Evolutionary conservation across 352 stramenopile species (phyloP), one percentile per base, ranked within the genome.

Genomic region (Peronospora farinosa): DNA sequence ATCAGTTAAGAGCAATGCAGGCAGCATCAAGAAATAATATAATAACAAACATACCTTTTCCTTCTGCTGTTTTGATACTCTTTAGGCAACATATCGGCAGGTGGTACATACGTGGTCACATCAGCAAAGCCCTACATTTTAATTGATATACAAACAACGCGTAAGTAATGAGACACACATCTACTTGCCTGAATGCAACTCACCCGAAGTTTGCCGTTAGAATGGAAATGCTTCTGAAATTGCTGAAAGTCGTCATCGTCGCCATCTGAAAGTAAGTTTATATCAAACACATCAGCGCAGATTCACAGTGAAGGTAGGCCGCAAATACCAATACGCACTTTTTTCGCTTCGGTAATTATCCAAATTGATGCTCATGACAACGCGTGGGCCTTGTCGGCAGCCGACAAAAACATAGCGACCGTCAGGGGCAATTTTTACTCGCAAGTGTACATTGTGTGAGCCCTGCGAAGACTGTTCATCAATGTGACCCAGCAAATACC

Each of bases 341-440:
- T 88, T 88, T 40, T 85, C 74, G 46, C 79, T 85, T 15, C 82
- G 77, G 31, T 89, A 92, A 55, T 86, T 65, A 44, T 92, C 65
- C 36, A 93, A 30, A 53, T 89, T 74, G 41, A 93, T 86, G 53
- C 74, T 88, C 78, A 93, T 88, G 40, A 93, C 63, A 21, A 88
- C 68, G 7, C 78, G 79, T 5, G 66, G 63, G 0, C 74, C 70
- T 23, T 78, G 75, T 17, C 82, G 78, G 33, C 78, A 87, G 28
- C 82, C 82, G 10, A 89, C 80, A 54, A 93, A 93, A n/a, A 84
- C 72, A 40, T 87, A 91, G 27, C 75, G 73, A 3, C 82, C 79
- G 41, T 93, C 82, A 13, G 65, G 41, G 7, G 82, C 78, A 35
- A 93, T 84, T 63, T 90, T 93, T 11, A 93, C 71, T 5, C 78